These are phyloP conservation scores for Phytomonas francai DNA, from an alignment of 208 protist species.

Conservation along the genomic window DNA sequence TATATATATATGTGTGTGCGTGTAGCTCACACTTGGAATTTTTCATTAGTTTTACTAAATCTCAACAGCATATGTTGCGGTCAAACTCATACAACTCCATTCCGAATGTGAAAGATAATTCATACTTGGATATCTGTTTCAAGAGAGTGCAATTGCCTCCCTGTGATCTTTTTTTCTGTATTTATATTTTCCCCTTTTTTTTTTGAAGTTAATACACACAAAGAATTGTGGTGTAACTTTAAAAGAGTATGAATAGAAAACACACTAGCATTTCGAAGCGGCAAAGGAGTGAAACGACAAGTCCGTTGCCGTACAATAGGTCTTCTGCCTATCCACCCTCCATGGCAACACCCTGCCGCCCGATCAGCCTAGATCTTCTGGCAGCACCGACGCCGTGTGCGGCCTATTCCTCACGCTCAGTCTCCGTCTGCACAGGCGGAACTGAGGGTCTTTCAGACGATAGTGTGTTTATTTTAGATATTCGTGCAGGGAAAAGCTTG, in stretches of 20 bases:
- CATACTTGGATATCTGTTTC: not conserved
- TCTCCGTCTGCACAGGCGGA: constrained; percentile 23
- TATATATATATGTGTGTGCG: not conserved
- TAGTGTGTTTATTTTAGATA: constrained; percentile 29
- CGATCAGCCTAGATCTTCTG: not conserved
- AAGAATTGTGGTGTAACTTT: not conserved
- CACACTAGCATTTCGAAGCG: not conserved
- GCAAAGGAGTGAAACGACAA: not conserved
- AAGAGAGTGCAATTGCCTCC: not conserved
- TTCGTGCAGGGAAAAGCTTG: constrained; percentile 14
- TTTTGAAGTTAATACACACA: constrained; percentile 1
- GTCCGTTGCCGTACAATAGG: not conserved
- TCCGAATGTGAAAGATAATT: not conserved
- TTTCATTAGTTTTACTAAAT: not conserved
- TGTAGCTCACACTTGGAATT: not conserved
- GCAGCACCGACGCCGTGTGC: not conserved
- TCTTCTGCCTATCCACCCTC: not conserved
- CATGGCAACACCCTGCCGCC: not conserved
- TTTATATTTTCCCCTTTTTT: constrained; percentile 2
- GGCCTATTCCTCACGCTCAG: constrained; percentile 18
- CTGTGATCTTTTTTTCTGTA: not conserved
- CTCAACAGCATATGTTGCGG: not conserved
- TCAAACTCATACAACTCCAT: not conserved
- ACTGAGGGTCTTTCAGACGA: constrained; percentile 38
- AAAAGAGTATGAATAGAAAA: not conserved